These are phyloP conservation scores for Tulasnella sp. DNA, from an alignment of 768 basidiomycete genomes.

Conservation along the genomic window DNA sequence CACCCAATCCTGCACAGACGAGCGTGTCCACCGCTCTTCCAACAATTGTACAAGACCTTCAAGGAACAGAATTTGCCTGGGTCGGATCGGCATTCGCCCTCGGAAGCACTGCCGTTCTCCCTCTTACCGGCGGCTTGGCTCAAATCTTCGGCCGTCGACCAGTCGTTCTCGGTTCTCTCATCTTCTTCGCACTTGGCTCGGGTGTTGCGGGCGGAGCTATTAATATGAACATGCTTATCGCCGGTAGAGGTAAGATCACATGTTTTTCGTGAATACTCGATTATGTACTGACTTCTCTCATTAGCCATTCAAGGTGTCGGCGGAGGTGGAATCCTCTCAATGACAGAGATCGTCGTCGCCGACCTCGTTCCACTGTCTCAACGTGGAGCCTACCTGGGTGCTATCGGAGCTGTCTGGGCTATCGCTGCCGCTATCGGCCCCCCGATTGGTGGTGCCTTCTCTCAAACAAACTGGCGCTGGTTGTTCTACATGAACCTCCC, in stretches of 20 bases:
- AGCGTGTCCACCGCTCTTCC: neutral
- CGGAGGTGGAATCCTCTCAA: slow-evolving; percentile 42
- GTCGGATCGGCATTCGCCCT: slow-evolving; percentile 47
- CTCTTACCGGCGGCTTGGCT: slow-evolving; percentile 36
- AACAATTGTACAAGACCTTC: slow-evolving; percentile 36
- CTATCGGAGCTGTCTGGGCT: slow-evolving; percentile 43
- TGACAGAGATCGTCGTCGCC: slow-evolving; percentile 44
- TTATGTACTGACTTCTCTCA: neutral
- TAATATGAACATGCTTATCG: slow-evolving; percentile 45
- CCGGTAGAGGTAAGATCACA: slow-evolving; percentile 37
- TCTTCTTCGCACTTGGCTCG: slow-evolving; percentile 45
- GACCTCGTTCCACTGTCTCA: slow-evolving; percentile 50
- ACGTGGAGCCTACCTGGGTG: slow-evolving; percentile 43
- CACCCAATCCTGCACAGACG: neutral
- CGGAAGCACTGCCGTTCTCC: slow-evolving; percentile 44
- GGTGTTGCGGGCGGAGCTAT: slow-evolving; percentile 46
- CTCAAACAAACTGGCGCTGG: slow-evolving; percentile 43
- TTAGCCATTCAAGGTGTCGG: slow-evolving; percentile 40
- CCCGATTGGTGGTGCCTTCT: slow-evolving; percentile 39
- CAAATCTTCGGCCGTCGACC: slow-evolving; percentile 44
- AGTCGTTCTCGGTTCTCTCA: slow-evolving; percentile 38
- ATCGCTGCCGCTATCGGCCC: slow-evolving; percentile 31
- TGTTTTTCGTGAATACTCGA: neutral
- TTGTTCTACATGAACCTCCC: slow-evolving; percentile 38
- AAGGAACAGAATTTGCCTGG: slow-evolving; percentile 45